Evolutionary conservation across 768 basidiomycete species (phyloP).

Genomic region (Auricularia cornea): DNA sequence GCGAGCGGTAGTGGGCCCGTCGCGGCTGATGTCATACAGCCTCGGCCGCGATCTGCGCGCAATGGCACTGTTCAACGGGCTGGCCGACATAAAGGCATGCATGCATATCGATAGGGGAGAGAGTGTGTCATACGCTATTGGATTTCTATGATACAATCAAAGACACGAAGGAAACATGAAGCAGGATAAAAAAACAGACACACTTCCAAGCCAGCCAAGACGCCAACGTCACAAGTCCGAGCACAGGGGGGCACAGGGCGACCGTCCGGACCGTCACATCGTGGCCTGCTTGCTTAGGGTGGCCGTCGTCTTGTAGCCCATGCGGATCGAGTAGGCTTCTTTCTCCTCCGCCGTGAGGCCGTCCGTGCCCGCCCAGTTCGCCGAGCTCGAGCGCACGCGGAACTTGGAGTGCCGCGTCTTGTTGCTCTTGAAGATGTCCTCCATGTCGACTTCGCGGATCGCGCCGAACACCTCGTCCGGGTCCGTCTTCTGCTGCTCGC

Average conservation of each 20-base stretch:
- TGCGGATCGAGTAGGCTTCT: slow-evolving; percentile 76
- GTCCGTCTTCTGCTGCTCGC: slow-evolving; percentile 78
- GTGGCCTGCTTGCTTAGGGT: not conserved
- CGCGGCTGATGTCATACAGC: too few species aligned
- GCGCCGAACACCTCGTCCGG: slow-evolving; percentile 90
- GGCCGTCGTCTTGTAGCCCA: slow-evolving; percentile 51
- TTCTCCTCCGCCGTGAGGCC: slow-evolving; percentile 77
- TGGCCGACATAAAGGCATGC: too few species aligned
- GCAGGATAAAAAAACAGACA: too few species aligned
- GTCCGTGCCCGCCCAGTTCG: slow-evolving; percentile 95
- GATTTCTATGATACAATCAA: too few species aligned
- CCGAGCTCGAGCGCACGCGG: slow-evolving; percentile 84
- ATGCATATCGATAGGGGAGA: too few species aligned
- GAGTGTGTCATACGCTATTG: too few species aligned
- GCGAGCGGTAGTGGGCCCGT: too few species aligned
- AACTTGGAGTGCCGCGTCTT: slow-evolving; percentile 68
- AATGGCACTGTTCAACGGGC: too few species aligned
- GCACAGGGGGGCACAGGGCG: not conserved
- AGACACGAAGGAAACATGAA: too few species aligned
- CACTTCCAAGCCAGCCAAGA: too few species aligned
- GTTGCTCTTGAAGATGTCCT: slow-evolving; percentile 66
- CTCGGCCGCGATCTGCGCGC: too few species aligned
- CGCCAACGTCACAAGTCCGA: too few species aligned
- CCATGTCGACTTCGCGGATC: slow-evolving; percentile 81
- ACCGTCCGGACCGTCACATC: not conserved